These are phyloP conservation scores for Poa pratensis DNA, from an alignment of 176 grass and related monocot genomes.

Conservation along the genomic window DNA sequence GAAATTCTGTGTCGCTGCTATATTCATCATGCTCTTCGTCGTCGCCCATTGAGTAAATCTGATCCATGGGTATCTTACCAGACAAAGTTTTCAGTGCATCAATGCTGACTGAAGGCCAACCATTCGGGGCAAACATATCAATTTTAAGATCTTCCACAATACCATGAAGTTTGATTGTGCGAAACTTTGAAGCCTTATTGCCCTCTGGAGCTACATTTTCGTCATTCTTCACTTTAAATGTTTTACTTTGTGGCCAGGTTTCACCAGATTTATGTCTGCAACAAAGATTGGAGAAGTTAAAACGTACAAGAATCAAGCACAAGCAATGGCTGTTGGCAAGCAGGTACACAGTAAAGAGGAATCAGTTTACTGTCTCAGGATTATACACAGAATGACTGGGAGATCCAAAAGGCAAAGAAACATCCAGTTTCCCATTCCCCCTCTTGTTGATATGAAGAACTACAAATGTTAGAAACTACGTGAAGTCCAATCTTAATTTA, in stretches of 20 bases:
- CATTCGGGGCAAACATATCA: conserved; percentile 59
- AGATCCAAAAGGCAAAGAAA: conserved; percentile 4
- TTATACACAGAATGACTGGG: conserved; percentile 32
- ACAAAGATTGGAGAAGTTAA: conserved; percentile 37
- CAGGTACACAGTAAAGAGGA: not conserved
- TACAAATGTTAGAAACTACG: conserved; percentile 5
- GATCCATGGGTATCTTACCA: conserved; percentile 66
- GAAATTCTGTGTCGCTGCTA: conserved; percentile 34
- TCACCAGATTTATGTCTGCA: conserved; percentile 57
- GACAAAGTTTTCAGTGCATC: conserved; percentile 70
- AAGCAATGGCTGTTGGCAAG: conserved; percentile 26
- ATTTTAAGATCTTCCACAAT: conserved; percentile 66
- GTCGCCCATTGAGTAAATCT: conserved; percentile 54
- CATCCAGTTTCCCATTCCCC: conserved; percentile 12
- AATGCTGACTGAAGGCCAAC: conserved; percentile 66
- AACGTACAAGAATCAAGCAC: not conserved
- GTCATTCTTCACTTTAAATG: conserved; percentile 78
- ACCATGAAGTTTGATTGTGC: conserved; percentile 57
- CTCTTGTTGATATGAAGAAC: conserved; percentile 1
- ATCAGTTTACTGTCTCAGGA: conserved; percentile 21
- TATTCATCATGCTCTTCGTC: conserved; percentile 39
- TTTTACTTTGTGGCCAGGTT: conserved; percentile 59
- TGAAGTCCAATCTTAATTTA: not conserved
- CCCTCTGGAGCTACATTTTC: conserved; percentile 53
- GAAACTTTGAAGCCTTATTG: conserved; percentile 63